Conservation (phyloP, 495 filamentous ascomycete genomes). For the Jackrogersella multiformis region DNA sequence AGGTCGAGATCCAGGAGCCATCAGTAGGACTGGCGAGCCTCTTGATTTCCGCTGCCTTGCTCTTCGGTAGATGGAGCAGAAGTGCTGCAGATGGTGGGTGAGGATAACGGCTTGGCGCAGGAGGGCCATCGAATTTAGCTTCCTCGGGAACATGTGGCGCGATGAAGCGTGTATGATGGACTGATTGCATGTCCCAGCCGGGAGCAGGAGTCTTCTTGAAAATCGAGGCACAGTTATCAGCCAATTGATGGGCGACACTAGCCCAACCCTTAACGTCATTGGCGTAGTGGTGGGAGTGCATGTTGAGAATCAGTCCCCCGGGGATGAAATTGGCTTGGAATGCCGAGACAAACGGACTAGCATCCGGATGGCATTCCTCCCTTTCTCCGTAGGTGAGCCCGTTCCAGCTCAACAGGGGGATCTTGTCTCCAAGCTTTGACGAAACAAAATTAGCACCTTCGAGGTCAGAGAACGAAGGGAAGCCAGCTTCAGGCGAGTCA, state of each 20-base stretch:
- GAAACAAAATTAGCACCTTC: slow-evolving; percentile 46
- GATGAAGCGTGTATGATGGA: slow-evolving; percentile 50
- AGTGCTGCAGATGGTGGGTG: slow-evolving; percentile 43
- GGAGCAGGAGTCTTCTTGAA: slow-evolving; percentile 45
- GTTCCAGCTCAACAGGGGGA: slow-evolving; percentile 45
- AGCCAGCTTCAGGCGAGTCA: slow-evolving; percentile 45
- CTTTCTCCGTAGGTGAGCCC: slow-evolving; percentile 56
- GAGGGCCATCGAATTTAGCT: slow-evolving; percentile 47
- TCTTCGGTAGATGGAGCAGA: slow-evolving; percentile 55
- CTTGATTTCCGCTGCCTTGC: slow-evolving; percentile 54
- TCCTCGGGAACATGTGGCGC: slow-evolving; percentile 35
- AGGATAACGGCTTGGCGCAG: slow-evolving; percentile 44
- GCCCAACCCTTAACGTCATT: slow-evolving; percentile 58
- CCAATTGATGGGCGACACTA: slow-evolving; percentile 51
- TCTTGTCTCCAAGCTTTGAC: slow-evolving; percentile 42
- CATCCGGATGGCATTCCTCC: slow-evolving; percentile 49
- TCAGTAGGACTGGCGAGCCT: slow-evolving; percentile 46
- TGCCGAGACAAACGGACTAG: slow-evolving; percentile 47
- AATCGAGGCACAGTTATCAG: slow-evolving; percentile 55
- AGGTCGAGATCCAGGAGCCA: slow-evolving; percentile 53
- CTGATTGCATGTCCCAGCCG: slow-evolving; percentile 46
- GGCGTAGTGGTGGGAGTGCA: slow-evolving; percentile 56
- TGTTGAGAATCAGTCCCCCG: slow-evolving; percentile 55
- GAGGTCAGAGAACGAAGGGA: slow-evolving; percentile 46
- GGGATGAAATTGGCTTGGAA: slow-evolving; percentile 57